Evolutionary conservation across 441 rosid species (phyloP).

Genomic region (Erodium texanum): DNA sequence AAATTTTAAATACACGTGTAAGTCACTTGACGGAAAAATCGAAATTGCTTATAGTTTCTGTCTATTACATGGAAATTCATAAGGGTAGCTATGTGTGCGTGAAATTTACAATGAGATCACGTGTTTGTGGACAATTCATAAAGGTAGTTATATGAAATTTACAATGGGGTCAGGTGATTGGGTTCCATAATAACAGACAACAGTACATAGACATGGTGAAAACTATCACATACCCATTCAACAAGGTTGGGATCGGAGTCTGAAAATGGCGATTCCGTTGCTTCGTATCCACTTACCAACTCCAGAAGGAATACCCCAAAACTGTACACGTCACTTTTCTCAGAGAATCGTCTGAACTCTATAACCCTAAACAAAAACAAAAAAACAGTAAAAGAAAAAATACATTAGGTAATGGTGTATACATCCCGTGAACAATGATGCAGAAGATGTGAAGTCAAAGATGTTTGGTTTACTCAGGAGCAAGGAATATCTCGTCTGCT

Average conservation of each 20-base stretch:
- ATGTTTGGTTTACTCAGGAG: constrained; percentile 66
- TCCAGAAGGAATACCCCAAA: constrained; percentile 71
- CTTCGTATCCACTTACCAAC: constrained; percentile 53
- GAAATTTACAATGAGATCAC: too few relatives aligned
- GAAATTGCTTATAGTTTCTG: too few relatives aligned
- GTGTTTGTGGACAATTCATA: too few relatives aligned
- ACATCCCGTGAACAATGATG: neutral
- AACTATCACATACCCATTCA: constrained; percentile 81
- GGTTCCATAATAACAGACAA: too few relatives aligned
- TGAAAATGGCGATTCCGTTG: constrained; percentile 42
- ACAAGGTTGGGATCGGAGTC: constrained; percentile 52
- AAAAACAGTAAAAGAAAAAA: neutral
- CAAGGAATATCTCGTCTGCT: constrained; percentile 73
- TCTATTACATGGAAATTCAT: too few relatives aligned
- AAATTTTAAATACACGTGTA: too few relatives aligned
- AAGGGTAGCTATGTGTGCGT: too few relatives aligned
- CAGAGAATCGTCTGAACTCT: constrained; percentile 62
- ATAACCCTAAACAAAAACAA: constrained; percentile 53
- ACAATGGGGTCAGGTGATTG: too few relatives aligned
- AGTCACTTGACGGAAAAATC: too few relatives aligned
- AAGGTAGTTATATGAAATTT: too few relatives aligned
- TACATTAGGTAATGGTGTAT: neutral
- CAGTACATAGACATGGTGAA: too few relatives aligned
- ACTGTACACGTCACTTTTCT: constrained; percentile 60
- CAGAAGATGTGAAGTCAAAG: neutral